Evolutionary conservation across 1,139 yeast species (phyloP), one percentile per base, ranked within the genome.

Genomic region (Pichia sp.): DNA sequence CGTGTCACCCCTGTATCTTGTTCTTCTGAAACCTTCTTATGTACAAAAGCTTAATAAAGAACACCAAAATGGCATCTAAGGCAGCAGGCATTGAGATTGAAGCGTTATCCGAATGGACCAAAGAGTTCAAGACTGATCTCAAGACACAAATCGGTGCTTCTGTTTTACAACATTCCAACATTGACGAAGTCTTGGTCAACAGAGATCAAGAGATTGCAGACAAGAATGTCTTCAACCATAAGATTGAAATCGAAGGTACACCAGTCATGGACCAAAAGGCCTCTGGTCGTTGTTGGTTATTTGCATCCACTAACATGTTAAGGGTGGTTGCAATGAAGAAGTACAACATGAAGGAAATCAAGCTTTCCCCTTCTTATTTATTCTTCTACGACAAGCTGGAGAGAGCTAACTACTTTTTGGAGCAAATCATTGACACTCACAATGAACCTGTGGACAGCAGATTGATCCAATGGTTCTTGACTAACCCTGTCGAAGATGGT

Each of bases 231-330:
- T 85, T 79, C 62, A 77, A 77, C 49, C 55, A 69, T 38, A 70
- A 70, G 35, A 74, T 84, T 22, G 73, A 73, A 26, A 66, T 69
- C 5, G 81, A 81, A 50, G 87, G 87, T 3, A 56, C 76, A 3
- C 91, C 93, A 17, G 66, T 77, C 35, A 78, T 84, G 51, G 77
- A 80, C 59, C 95, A 85, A 59, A 72, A 72, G 52, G 58, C 72
- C 25, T 74, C 85, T 13, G 94, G 94, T 27, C 65, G 94, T 50
- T 85, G 95, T 59, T 85, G 94, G 94, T 67, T 85, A 47, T 84
- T 84, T 59, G 94, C 94, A 8, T 72, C 91, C 1, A 74, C 84
- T 38, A 85, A 84, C 50, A 71, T 80, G 35, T 62, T 84, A 49
- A 67, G 94, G 49, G 58, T 80, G 33, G 69, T 68, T 36, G 73